Percentiles rank a stretch among this genome's conserved stretches.
phyloP scores from a whole-genome alignment of 257 asterid genomes.

The Solanum commersonii region DNA sequence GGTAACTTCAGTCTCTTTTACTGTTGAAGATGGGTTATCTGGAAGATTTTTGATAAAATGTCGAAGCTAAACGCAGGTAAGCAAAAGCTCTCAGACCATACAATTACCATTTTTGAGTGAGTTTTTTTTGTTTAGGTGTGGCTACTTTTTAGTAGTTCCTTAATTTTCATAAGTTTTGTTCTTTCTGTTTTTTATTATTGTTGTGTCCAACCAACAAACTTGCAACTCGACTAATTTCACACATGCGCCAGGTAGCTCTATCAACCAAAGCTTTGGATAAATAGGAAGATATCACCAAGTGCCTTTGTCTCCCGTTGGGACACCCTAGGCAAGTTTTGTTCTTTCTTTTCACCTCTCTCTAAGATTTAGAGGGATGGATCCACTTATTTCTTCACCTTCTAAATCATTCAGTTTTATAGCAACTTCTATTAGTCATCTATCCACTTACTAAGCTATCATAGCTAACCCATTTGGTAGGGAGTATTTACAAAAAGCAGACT shows the following conservation, averaged over 20 bases:
- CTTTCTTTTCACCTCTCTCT: not conserved
- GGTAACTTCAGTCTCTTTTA: not conserved
- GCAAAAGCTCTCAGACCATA: not conserved
- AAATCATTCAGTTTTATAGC: not conserved
- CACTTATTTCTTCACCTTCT: not conserved
- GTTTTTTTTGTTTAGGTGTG: not conserved
- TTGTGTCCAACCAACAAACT: not conserved
- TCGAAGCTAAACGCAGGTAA: not conserved
- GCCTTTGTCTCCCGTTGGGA: too few species aligned
- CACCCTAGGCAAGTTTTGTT: not conserved
- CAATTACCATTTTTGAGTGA: not conserved
- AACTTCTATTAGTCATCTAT: not conserved
- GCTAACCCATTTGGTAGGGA: not conserved
- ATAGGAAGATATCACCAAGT: too few species aligned
- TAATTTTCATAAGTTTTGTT: not conserved
- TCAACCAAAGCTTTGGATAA: too few species aligned
- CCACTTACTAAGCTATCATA: not conserved
- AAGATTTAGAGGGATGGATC: not conserved
- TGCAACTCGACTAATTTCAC: not conserved
- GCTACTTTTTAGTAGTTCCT: not conserved
- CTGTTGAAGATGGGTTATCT: not conserved
- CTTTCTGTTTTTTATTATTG: not conserved
- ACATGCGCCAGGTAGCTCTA: too few species aligned
- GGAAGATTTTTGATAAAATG: not conserved
- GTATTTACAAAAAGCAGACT: not conserved